phyloP scores from a whole-genome alignment of 371 early-diverging fungal genomes.

The Mucor sp. region DNA sequence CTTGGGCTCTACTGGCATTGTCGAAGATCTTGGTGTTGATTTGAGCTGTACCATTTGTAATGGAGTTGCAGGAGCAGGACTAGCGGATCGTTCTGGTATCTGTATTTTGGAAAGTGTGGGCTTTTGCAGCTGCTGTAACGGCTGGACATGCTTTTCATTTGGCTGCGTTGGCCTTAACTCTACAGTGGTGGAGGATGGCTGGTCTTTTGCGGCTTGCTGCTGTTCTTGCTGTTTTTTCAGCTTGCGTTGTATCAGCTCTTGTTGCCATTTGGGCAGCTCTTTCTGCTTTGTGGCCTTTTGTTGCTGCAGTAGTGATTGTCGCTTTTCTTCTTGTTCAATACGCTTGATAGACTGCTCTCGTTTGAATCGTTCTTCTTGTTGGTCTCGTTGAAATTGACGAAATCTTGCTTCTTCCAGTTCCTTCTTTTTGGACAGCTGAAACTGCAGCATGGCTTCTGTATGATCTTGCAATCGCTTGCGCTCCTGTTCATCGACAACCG shows the following conservation, averaged over 20 bases:
- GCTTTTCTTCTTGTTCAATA: constrained; percentile 16
- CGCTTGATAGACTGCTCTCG: constrained; percentile 7
- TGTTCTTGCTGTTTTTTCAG: not conserved
- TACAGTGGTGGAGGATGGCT: not conserved
- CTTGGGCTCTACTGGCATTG: not conserved
- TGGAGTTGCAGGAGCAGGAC: not conserved
- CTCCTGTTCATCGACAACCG: constrained; percentile 3
- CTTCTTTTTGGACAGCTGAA: constrained; percentile 21
- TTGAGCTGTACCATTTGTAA: not conserved
- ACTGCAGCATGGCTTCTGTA: constrained; percentile 25
- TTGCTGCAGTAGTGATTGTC: not conserved
- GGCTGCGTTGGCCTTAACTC: not conserved
- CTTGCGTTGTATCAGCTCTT: not conserved
- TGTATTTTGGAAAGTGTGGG: not conserved
- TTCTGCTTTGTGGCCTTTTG: constrained; percentile 3
- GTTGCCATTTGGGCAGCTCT: constrained; percentile 12
- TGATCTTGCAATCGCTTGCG: constrained; percentile 26
- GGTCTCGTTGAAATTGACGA: constrained; percentile 16
- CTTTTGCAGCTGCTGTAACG: not conserved
- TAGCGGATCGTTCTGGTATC: not conserved
- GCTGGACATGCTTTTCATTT: not conserved
- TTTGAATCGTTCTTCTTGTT: constrained; percentile 14
- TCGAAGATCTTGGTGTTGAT: not conserved
- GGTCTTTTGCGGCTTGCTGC: not conserved
- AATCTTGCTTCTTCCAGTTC: constrained; percentile 28